A percentile compares a stretch with the other conserved stretches of the same genome.
Evolutionary conservation across 176 grass and related monocot species (phyloP).

Genomic region (Juncus effusus): DNA sequence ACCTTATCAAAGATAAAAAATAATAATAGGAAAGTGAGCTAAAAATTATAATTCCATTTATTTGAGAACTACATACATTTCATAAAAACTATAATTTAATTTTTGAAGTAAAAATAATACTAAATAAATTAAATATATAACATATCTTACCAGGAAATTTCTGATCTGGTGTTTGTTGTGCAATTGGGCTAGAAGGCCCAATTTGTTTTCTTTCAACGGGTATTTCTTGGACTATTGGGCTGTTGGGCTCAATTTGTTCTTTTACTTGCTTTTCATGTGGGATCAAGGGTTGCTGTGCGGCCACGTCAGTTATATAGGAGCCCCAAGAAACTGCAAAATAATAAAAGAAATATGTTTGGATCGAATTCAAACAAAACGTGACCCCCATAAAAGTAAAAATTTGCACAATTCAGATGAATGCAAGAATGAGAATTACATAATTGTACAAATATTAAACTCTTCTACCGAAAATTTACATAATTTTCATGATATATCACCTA

Average conservation of each 20-base stretch:
- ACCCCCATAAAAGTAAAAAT: conserved; percentile 4
- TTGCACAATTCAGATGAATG: no score
- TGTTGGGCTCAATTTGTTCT: conserved; percentile 13
- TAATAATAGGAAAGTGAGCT: not conserved
- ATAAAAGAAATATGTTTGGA: not conserved
- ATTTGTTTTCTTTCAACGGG: not conserved
- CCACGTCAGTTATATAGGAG: not conserved
- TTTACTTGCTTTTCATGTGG: not conserved
- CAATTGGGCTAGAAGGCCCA: not conserved
- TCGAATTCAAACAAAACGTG: not conserved
- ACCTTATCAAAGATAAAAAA: not conserved
- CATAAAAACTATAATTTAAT: no score
- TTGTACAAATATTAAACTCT: no score
- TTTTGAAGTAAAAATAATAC: no score
- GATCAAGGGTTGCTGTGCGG: not conserved
- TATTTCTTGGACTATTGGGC: not conserved
- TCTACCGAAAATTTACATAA: no score
- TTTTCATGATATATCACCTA: no score
- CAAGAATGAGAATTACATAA: no score
- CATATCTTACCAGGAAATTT: not conserved
- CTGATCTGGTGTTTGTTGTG: not conserved
- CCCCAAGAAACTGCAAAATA: conserved; percentile 13
- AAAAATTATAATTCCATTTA: not conserved
- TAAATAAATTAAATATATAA: not conserved
- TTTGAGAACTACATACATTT: no score